Base-by-base conservation (phyloP, 441 rosid genomes). In the Kokia cookei region DNA sequence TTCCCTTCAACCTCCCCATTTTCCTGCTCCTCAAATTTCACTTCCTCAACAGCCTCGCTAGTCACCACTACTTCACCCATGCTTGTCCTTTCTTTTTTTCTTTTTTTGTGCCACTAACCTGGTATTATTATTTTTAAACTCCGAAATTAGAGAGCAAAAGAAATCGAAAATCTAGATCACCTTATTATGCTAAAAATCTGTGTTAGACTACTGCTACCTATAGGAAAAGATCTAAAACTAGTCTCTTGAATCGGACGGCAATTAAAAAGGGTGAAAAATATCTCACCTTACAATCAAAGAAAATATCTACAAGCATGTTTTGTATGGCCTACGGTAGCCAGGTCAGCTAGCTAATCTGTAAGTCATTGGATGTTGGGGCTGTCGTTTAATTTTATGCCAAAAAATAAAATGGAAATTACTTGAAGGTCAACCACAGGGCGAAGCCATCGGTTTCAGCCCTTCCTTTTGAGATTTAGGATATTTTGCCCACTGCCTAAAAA, bases 31-130 rank as follows among this genome's bases (percentile, higher is more conserved):
- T 15, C 77, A 24, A 43, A 27, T 72, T 73, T 78, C 70, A 65
- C 73, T 69, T 77, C 84, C 76, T 74, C 71, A 43, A 68, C 77
- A 29, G 82, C 86, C 13, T 78, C 86, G 65, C 79, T 82, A 24
- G 75, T 79, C 64, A 77, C 55, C 64, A 69, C 77, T 51, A 78
- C 53, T 27, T 82, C 87, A 67, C 73, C 78, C 87, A 82, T 82
- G 3, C 27, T 2, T 71, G 60, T 43, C 63, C 32, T 57, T 24
- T 58, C 7, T 55, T 61, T 12, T 6, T 65, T 70, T 19, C 0
- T 19, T 19, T 19, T 19, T 19, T 19, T 19, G 22, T 1, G 29
- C 59, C 32, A 57, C 35, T 24, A 57, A 22, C 62, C 32, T 5
- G 24, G 62, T 58, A 58, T 58, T 58, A 11, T 58, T 58, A 26